Evolutionary conservation across 257 asterid species (phyloP), one percentile per base, ranked within the genome.

Genomic region (Verbena officinalis): DNA sequence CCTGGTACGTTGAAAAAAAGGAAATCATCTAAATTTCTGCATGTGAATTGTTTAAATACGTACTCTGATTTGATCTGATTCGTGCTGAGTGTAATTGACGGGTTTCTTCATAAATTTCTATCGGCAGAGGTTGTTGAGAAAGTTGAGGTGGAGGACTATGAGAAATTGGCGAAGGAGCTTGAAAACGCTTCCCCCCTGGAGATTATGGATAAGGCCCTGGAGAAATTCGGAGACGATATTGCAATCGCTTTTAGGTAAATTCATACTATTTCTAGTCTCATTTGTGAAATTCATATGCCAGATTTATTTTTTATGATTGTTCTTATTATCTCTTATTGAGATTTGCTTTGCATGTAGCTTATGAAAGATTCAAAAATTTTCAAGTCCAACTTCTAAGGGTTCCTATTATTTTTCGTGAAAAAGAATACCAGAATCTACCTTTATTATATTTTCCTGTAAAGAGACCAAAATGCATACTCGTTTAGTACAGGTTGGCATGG

Each of bases 131-230:
- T 77, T 57, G 77, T 57, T 36, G 83, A 79, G 20, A 75, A 75
- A 52, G 50, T 44, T 17, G 81, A 63, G 63, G 72, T n/a, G 52
- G 84, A 78, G 56, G 83, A 84, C 62, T 82, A 54, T 65, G 86
- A 64, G 33, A 75, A 75, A 61, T 58, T 81, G 76, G 86, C 83
- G 9, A 22, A 72, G 68, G 75, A 59, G 71, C 88, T 84, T 33
- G 77, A 73, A 36, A 68, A 82, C 62, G 84, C 88, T 44, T 84
- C 91, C 50, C 91, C 91, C 21, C 83, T 82, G 17, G 81, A 79
- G 84, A 73, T 84, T 42, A 84, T 84, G 81, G 91, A 84, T 21
- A 79, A 64, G 61, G 88, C 91, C 20, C 88, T 84, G 21, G 80
- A 72, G 65, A 82, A 45, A 42, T 81, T 81, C 62, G 91, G 91